phyloP scores from a whole-genome alignment of 345 rosid species.

The Crucihimalaya himalaica region DNA sequence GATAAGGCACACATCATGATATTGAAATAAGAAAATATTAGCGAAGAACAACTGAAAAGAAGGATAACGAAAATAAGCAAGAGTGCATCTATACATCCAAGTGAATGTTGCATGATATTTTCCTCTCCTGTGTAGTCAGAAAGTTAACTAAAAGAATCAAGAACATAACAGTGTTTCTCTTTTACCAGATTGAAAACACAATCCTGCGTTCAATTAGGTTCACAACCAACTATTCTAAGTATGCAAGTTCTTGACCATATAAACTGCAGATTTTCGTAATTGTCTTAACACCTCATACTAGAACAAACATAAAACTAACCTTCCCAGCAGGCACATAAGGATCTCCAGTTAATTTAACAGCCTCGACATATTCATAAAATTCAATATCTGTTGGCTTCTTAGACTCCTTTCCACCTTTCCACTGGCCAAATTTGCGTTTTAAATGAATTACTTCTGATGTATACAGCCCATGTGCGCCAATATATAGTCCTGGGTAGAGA shows the following conservation, averaged over 20 bases:
- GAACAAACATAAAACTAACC: conserved; percentile 48
- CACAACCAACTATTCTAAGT: conserved; percentile 9
- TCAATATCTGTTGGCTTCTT: conserved; percentile 63
- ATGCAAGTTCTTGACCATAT: conserved; percentile 3
- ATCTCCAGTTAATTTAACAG: conserved; percentile 87
- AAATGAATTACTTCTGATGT: conserved; percentile 86
- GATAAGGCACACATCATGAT: conserved; percentile 20
- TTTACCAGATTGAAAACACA: background rate
- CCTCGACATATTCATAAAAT: conserved; percentile 95
- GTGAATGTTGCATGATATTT: background rate
- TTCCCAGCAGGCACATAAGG: conserved; percentile 94
- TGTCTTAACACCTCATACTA: conserved; percentile 21
- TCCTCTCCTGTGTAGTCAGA: background rate
- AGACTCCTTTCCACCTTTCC: conserved; percentile 64
- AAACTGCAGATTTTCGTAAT: background rate
- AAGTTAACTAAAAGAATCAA: background rate
- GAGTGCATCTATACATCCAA: background rate
- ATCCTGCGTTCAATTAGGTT: background rate
- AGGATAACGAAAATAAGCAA: background rate
- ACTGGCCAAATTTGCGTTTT: conserved; percentile 82
- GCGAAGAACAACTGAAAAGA: background rate
- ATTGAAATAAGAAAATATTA: conserved; percentile 6
- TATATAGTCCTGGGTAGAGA: conserved; percentile 69
- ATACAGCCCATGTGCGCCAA: conserved; percentile 85
- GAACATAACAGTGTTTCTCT: background rate